Evolutionary conservation across 306 rosid species (phyloP).

Genomic region (Cicer cuneatum): DNA sequence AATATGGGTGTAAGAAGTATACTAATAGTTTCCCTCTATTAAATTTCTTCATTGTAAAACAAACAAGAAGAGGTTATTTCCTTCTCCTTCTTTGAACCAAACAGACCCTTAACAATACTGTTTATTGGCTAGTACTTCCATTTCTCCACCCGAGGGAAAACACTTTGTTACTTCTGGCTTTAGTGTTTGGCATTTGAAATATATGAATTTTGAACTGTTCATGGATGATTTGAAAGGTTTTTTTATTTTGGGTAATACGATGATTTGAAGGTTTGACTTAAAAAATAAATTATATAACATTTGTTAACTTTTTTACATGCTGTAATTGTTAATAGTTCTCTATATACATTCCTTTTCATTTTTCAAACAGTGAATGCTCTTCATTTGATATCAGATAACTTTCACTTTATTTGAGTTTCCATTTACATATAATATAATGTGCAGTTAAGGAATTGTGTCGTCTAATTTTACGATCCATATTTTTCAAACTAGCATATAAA

Average conservation of each 20-base stretch:
- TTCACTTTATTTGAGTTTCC: neutral
- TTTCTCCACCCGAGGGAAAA: neutral
- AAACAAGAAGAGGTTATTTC: neutral
- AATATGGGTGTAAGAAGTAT: neutral
- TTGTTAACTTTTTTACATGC: neutral
- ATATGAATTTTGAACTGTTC: neutral
- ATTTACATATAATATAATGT: neutral
- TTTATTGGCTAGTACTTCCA: constrained; percentile 17
- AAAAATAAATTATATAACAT: neutral
- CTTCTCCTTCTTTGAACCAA: neutral
- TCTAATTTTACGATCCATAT: constrained; percentile 11
- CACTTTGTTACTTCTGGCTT: neutral
- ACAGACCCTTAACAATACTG: neutral
- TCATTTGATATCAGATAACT: neutral
- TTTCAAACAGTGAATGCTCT: neutral
- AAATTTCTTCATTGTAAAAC: neutral
- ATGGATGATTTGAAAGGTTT: neutral
- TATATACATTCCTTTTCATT: constrained; percentile 6
- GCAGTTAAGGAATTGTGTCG: constrained; percentile 12
- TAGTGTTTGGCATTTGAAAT: constrained; percentile 6
- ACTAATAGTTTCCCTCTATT: neutral
- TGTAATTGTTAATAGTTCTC: neutral
- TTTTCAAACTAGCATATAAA: neutral
- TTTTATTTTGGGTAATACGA: neutral
- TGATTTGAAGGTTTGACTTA: neutral